These are phyloP conservation scores for Clathrus columnatus DNA, from an alignment of 768 basidiomycete genomes.

Conservation along the genomic window DNA sequence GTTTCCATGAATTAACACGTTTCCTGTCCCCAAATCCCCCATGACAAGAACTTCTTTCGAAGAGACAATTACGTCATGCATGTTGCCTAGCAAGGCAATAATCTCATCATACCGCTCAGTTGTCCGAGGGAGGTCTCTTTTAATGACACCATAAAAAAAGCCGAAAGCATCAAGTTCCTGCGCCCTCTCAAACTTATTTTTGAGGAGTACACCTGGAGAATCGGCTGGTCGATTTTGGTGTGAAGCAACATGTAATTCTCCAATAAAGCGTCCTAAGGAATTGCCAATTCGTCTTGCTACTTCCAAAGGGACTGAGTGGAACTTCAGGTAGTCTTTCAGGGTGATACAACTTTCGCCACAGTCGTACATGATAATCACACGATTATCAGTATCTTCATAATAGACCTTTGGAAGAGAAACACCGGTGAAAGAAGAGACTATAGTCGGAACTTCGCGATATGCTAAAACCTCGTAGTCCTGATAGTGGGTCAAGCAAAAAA, in stretches of 20 bases:
- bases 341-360: slow-evolving; percentile 32
- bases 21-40: slow-evolving; percentile 74
- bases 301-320: slow-evolving; percentile 19
- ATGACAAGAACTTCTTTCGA: slow-evolving; percentile 30
- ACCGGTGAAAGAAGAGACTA: slow-evolving; percentile 25
- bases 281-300: slow-evolving; percentile 38
- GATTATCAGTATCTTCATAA: slow-evolving; percentile 36
- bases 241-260: slow-evolving; percentile 34
- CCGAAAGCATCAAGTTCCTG: slow-evolving; percentile 31
- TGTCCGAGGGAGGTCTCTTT: slow-evolving; percentile 16
- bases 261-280: slow-evolving; percentile 49
- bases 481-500: background rate
- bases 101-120: slow-evolving; percentile 17
- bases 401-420: slow-evolving; percentile 38
- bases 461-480: slow-evolving; percentile 40
- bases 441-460: slow-evolving; percentile 31
- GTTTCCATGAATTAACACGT: slow-evolving; percentile 40
- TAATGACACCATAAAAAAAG: slow-evolving; percentile 38
- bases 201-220: background rate
- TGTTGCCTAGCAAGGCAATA: slow-evolving; percentile 17
- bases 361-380: slow-evolving; percentile 58
- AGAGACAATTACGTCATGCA: slow-evolving; percentile 23
- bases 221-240: background rate
- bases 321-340: slow-evolving; percentile 34
- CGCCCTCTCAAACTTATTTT: slow-evolving; percentile 30